Evolutionary conservation across 257 asterid species (phyloP), one percentile per base, ranked within the genome.

Genomic region (Nyctanthes arbortristis): DNA sequence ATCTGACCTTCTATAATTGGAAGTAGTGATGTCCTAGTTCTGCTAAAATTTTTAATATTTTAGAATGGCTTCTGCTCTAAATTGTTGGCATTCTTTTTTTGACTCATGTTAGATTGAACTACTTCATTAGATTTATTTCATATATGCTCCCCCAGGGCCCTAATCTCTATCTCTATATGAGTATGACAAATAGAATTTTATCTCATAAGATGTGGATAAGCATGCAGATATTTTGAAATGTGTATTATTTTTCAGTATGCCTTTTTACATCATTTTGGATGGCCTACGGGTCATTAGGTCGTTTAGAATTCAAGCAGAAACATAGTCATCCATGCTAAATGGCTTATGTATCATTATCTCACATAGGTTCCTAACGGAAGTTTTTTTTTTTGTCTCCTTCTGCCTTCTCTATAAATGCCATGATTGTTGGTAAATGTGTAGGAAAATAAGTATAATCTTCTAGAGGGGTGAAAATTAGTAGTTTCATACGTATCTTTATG

Each of bases 371-470:
- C n/a, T n/a, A n/a, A n/a, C n/a, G n/a, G n/a, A n/a, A n/a, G n/a
- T n/a, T n/a, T n/a, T n/a, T 22, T 4, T 31, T 28, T 62, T 22
- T 28, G 35, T 28, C 59, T 35, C 14, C 29, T 63, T 57, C 61
- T 39, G 14, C 47, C 71, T 73, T 54, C 47, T 75, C 60, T 54
- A 24, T 39, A 47, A 36, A 20, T n/a, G 57, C 61, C 11, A 11
- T 27, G 60, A 5, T 2, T 60, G 34, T n/a, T 71, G 52, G 58
- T 70, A 28, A 60, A 63, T 5, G 6, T 55, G 12, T 34, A 45
- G 63, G 69, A 61, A 59, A 62, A 61, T 58, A 40, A 37, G 66
- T 63, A 7, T 61, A 40, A 2, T 66, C 20, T 61, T 33, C 61
- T 0, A n/a, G n/a, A 34, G 43, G n/a, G 39, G 36, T 20, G 11